Conservation (phyloP, 192 early-diverging fungal genomes). For the Coemansia sp. region DNA sequence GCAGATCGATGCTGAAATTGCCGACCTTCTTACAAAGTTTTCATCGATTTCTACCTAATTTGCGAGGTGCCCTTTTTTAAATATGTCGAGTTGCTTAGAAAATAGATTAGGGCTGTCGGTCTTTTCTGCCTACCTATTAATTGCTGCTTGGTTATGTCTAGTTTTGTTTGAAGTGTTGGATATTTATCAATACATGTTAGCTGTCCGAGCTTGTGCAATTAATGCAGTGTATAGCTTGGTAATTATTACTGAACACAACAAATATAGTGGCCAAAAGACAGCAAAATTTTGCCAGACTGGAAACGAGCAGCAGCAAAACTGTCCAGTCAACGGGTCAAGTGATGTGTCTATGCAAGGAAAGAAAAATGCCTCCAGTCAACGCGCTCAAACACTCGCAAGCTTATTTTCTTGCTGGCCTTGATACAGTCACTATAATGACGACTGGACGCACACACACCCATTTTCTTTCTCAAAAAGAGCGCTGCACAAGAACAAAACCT, state of each 20-base stretch:
- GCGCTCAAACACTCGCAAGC: background rate
- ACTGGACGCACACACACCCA: background rate
- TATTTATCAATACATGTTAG: too few species aligned
- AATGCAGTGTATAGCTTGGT: too few species aligned
- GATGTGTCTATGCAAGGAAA: background rate
- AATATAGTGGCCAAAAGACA: too few species aligned
- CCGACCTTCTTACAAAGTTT: constrained; percentile 24
- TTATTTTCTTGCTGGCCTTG: background rate
- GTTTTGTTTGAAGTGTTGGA: too few species aligned
- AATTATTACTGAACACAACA: too few species aligned
- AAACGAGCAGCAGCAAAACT: too few species aligned
- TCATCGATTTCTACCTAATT: constrained; percentile 7
- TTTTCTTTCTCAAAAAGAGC: background rate
- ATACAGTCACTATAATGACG: background rate
- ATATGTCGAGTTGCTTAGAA: background rate
- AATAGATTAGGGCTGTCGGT: background rate
- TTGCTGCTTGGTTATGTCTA: too few species aligned
- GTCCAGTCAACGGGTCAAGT: background rate
- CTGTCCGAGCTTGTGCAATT: too few species aligned
- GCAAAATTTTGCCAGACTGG: too few species aligned
- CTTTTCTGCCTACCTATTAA: background rate
- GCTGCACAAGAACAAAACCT: background rate
- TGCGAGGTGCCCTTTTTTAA: background rate
- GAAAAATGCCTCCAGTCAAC: background rate
- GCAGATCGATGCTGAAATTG: constrained; percentile 40